Evolutionary conservation across 2,329 filamentous ascomycete species (phyloP), one percentile per base, ranked within the genome.

Genomic region (Harringtonia lauricola): DNA sequence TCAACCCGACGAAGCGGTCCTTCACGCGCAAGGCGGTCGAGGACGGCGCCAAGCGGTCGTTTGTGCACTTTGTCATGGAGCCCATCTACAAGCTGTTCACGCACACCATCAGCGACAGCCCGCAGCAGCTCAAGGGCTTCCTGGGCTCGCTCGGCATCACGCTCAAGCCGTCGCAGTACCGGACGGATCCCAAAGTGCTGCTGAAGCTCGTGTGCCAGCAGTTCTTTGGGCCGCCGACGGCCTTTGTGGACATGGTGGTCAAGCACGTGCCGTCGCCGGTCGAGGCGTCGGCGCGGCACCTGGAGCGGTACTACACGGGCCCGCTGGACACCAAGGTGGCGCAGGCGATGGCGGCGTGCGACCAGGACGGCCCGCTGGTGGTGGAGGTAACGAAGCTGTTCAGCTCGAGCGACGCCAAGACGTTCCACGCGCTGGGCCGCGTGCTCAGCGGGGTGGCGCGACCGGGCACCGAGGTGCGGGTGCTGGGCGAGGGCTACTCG

Each of bases 81-180:
- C 92, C 92, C 17, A 88, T 98, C 53, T 98, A 98, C 74, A 98
- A 98, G 64, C 73, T 98, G 35, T 96, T 90, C 61, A 90, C 88
- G 15, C 87, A 95, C 60, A 94, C 89, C 4, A 86, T 98, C 56
- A 94, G 88, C 57, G 84, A 94, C 59, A 90, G 81, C 55, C 85
- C 90, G 0, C 81, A 86, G 43, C 85, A 94, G 54, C 67, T 98
- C 47, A 88, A 84, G 57, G 73, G 74, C 38, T 92, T 88, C 0
- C 66, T 98, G 45, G 79, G 75, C 17, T 79, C 78, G 18, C 70
- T 98, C 10, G 87, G 88, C 13, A 95, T 98, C 54, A 65, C 71
- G 18, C 67, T 98, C 49, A 98, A 96, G 65, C 90, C 92, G 4
- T 89, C 87, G 8, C 88, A 96, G 59, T 86, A 94, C 61, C 92